Evolutionary conservation across 2,329 filamentous ascomycete genomes (phyloP).

Genomic region (Exophiala bonariae): DNA sequence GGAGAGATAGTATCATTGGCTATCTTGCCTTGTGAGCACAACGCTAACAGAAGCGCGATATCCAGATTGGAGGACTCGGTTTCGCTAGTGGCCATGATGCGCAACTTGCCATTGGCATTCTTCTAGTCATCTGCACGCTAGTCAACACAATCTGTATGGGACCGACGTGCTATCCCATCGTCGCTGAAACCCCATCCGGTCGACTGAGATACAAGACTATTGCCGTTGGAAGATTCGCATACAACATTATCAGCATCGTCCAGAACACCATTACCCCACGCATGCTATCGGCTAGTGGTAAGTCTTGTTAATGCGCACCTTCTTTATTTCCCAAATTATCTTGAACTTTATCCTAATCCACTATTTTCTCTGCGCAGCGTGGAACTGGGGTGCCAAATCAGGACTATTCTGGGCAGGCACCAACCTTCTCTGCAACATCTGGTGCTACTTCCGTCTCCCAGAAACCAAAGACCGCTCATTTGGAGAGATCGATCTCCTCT

Average conservation of each 20-base stretch:
- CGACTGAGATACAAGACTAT: constrained; percentile 57
- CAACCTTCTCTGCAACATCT: constrained; percentile 28
- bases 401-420: constrained; percentile 35
- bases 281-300: constrained; percentile 24
- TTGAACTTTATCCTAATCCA: too few relatives aligned
- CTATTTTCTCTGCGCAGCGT: background rate
- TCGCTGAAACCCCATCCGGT: constrained; percentile 55
- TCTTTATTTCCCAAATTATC: too few relatives aligned
- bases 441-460: constrained; percentile 31
- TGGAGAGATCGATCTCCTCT: constrained; percentile 8
- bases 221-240: constrained; percentile 52
- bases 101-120: constrained; percentile 13
- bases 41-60: too few relatives aligned
- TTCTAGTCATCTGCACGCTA: constrained; percentile 46
- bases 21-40: too few relatives aligned
- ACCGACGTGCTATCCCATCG: constrained; percentile 54
- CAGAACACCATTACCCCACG: constrained; percentile 40
- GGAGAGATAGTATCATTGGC: too few relatives aligned
- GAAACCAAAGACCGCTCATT: constrained; percentile 8
- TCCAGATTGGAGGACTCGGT: constrained; percentile 34
- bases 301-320: too few relatives aligned
- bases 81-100: constrained; percentile 22
- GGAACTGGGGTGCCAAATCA: constrained; percentile 34
- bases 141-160: constrained; percentile 57
- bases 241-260: constrained; percentile 51